Conservation (phyloP, 1,139 yeast species). For the Debaryomyces coudertii region DNA sequence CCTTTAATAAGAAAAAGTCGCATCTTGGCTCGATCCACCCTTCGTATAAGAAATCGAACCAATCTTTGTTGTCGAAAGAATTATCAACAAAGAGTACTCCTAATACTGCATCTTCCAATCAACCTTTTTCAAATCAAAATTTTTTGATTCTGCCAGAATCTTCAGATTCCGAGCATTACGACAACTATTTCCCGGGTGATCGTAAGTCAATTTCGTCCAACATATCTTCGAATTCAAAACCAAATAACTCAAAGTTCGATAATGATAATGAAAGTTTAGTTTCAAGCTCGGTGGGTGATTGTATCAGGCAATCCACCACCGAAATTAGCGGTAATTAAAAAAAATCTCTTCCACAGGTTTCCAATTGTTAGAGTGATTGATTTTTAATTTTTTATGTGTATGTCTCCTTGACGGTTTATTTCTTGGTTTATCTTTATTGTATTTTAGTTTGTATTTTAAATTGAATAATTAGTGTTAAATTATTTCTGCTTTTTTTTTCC, state of each 20-base stretch:
- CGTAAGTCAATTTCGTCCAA: slow-evolving; percentile 15
- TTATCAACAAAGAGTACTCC: slow-evolving; percentile 15
- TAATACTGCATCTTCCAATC: slow-evolving; percentile 9
- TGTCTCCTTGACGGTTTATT: slow-evolving; percentile 3
- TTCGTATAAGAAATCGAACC: slow-evolving; percentile 13
- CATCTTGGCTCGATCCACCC: slow-evolving; percentile 10
- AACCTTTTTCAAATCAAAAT: slow-evolving; percentile 18
- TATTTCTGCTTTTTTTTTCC: background rate
- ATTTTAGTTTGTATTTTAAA: slow-evolving; percentile 8
- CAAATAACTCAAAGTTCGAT: slow-evolving; percentile 5
- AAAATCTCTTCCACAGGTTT: background rate
- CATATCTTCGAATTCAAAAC: slow-evolving; percentile 8
- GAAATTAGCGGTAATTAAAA: slow-evolving; percentile 37
- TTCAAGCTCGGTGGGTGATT: slow-evolving; percentile 44
- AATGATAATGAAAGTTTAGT: slow-evolving; percentile 37
- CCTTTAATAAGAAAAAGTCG: slow-evolving; percentile 8
- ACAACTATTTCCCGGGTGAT: slow-evolving; percentile 11
- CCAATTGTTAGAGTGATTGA: slow-evolving; percentile 1
- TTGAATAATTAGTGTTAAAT: background rate
- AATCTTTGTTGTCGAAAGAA: slow-evolving; percentile 21
- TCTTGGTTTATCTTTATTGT: slow-evolving; percentile 7
- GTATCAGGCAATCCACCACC: slow-evolving; percentile 42
- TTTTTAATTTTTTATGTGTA: slow-evolving; percentile 5
- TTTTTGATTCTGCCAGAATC: slow-evolving; percentile 36
- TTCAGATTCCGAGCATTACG: slow-evolving; percentile 25